Percentiles rank a stretch among this genome's conserved stretches.
Evolutionary conservation across 768 basidiomycete genomes (phyloP).

Genomic region (Suillus fuscotomentosus): DNA sequence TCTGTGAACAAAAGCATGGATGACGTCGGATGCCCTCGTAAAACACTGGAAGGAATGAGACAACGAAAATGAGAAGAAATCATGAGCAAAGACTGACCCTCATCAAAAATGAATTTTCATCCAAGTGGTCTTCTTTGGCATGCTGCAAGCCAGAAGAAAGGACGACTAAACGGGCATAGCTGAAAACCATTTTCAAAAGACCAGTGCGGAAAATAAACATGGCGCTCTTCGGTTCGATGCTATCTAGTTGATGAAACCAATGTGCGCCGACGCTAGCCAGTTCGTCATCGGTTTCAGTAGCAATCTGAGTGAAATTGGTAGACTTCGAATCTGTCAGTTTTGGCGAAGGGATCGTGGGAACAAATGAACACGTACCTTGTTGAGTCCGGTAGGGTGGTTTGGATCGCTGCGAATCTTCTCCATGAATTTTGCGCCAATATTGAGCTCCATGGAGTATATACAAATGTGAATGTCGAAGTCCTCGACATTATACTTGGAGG

Average conservation of each 20-base stretch:
- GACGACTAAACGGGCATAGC: slow-evolving; percentile 67
- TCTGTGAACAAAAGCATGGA: slow-evolving; percentile 57
- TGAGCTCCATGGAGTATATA: slow-evolving; percentile 74
- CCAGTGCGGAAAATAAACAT: slow-evolving; percentile 61
- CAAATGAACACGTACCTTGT: slow-evolving; percentile 48
- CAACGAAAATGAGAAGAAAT: neutral
- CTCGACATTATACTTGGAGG: slow-evolving; percentile 63
- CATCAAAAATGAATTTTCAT: slow-evolving; percentile 65
- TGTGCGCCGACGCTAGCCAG: slow-evolving; percentile 51
- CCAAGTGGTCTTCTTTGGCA: slow-evolving; percentile 51
- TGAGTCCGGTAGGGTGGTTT: slow-evolving; percentile 69
- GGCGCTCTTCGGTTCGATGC: slow-evolving; percentile 52
- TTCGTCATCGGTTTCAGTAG: slow-evolving; percentile 67
- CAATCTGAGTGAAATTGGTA: slow-evolving; percentile 61
- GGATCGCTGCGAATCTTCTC: slow-evolving; percentile 72
- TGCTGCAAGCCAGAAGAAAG: slow-evolving; percentile 80
- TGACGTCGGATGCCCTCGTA: slow-evolving; percentile 63
- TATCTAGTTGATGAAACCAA: slow-evolving; percentile 55
- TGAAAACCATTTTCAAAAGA: slow-evolving; percentile 58
- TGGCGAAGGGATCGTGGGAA: neutral
- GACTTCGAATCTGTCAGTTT: slow-evolving; percentile 36
- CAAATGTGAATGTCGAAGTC: slow-evolving; percentile 81
- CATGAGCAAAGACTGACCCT: slow-evolving; percentile 45
- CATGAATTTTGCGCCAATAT: slow-evolving; percentile 58
- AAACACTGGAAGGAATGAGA: slow-evolving; percentile 48